These are phyloP conservation scores for Macrolepiota albuminosa DNA, from an alignment of 768 basidiomycete species.

Conservation along the genomic window DNA sequence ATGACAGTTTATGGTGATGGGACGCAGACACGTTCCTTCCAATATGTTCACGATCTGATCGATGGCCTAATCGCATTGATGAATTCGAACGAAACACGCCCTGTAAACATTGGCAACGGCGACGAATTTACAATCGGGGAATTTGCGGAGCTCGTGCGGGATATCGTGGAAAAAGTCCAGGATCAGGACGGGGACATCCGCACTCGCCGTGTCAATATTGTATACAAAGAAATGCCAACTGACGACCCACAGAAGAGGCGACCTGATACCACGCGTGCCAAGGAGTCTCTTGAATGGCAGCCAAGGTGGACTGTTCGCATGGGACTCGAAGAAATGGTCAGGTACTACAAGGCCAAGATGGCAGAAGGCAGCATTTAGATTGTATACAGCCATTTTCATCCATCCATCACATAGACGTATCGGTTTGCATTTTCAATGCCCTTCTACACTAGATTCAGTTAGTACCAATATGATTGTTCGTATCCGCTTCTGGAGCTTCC, in stretches of 20 bases:
- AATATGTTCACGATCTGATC: slow-evolving; percentile 96
- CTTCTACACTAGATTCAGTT: background rate
- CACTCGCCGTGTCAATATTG: slow-evolving; percentile 53
- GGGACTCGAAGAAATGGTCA: slow-evolving; percentile 93
- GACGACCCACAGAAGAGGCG: slow-evolving; percentile 95
- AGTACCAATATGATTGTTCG: background rate
- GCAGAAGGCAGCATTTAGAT: slow-evolving; percentile 73
- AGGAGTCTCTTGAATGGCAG: slow-evolving; percentile 81
- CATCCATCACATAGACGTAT: background rate
- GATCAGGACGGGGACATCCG: slow-evolving; percentile 64
- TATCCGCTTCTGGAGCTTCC: background rate
- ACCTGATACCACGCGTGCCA: slow-evolving; percentile 90
- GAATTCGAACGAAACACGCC: slow-evolving; percentile 91
- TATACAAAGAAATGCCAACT: slow-evolving; percentile 78
- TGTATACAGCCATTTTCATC: background rate
- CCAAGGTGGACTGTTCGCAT: slow-evolving; percentile 90
- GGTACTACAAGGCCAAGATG: slow-evolving; percentile 90
- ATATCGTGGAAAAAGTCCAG: slow-evolving; percentile 92
- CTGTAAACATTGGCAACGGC: slow-evolving; percentile 93
- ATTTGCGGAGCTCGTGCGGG: slow-evolving; percentile 89
- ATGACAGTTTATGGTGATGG: slow-evolving; percentile 97
- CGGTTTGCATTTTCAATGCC: background rate
- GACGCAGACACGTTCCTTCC: slow-evolving; percentile 91
- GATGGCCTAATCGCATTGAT: slow-evolving; percentile 92
- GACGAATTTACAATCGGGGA: slow-evolving; percentile 96